Base-by-base conservation (phyloP, 306 rosid species). In the Styphnolobium japonicum region DNA sequence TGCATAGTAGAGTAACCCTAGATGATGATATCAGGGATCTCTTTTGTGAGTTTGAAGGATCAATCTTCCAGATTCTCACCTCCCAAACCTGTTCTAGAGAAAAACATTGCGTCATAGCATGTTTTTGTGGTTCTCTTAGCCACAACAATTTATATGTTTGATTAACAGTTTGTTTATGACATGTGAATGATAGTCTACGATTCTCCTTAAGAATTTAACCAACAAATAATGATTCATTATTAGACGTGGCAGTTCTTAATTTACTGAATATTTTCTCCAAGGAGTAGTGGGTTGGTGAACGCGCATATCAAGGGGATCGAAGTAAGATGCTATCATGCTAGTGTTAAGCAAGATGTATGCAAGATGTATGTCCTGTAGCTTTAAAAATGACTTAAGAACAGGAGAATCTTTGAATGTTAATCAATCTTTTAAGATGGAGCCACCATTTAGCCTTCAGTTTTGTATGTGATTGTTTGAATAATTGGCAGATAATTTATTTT, bases 1-100 rank as follows among this genome's bases (percentile, higher is more conserved):
- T 92, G 89, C 81, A 60, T 8, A 92, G 21, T 42, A 90, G 86
- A 58, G 94, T 85, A 12, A 92, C 90, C 55, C 89, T 78, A 15
- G 97, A 84, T 1, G 92, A 78, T 29, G 97, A 76, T 43, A 86
- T 76, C 19, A 87, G n/a, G 2, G 83, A 51, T 82, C 37, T 84
- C 6, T n/a, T 67, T 64, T 82, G 51, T 36, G 80, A 29, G 82
- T 84, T 71, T 23, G 90, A 84, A 67, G 86, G 86, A 81, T 80
- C 83, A 52, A 75, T 81, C 79, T 92, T 90, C 88, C 86, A 88
- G 0, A 92, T 52, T 14, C 34, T 52, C 23, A 90, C 97, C 77
- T 92, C 94, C 97, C 94, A 92, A 49, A 89, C 97, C 84, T 80
- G 80, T 0, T 40, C 49, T 6, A 49, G 4, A 34, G 10, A n/a